A percentile compares a stretch with the other conserved stretches of the same genome.
phyloP scores from a whole-genome alignment of 352 stramenopile species.

The Pythium aquatile region DNA sequence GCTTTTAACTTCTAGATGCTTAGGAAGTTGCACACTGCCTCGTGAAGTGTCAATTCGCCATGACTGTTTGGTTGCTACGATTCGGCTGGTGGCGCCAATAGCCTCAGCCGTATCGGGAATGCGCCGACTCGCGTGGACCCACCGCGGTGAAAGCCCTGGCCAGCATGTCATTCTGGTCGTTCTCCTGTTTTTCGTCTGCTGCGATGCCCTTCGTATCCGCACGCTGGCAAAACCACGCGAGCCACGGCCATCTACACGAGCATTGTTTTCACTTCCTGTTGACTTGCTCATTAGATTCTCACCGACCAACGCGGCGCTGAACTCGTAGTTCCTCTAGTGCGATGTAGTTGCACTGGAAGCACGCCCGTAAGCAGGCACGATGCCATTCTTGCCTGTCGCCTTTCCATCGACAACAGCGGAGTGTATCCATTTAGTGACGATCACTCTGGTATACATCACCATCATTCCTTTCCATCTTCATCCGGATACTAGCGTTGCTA shows the following conservation, averaged over 20 bases:
- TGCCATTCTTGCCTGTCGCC: background rate
- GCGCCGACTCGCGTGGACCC: no score
- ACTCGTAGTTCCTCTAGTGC: no score
- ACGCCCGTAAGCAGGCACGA: background rate
- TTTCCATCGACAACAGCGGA: background rate
- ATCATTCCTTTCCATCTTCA: conserved; percentile 3
- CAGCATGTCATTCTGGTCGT: background rate
- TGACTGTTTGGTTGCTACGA: no score
- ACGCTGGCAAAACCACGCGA: background rate
- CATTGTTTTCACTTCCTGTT: background rate
- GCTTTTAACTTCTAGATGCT: no score
- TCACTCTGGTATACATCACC: background rate
- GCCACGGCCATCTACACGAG: background rate
- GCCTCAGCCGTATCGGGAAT: no score
- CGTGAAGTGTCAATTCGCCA: no score
- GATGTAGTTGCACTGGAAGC: background rate
- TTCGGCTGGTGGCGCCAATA: no score
- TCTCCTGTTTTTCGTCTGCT: no score
- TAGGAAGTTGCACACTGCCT: no score
- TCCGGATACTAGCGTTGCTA: conserved; percentile 10
- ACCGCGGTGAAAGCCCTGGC: no score
- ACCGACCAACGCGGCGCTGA: no score
- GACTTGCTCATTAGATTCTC: background rate
- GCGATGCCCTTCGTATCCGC: no score
- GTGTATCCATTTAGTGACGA: conserved; percentile 7